Evolutionary conservation across 2,329 filamentous ascomycete genomes (phyloP).

Genomic region (Fusarium sp.): DNA sequence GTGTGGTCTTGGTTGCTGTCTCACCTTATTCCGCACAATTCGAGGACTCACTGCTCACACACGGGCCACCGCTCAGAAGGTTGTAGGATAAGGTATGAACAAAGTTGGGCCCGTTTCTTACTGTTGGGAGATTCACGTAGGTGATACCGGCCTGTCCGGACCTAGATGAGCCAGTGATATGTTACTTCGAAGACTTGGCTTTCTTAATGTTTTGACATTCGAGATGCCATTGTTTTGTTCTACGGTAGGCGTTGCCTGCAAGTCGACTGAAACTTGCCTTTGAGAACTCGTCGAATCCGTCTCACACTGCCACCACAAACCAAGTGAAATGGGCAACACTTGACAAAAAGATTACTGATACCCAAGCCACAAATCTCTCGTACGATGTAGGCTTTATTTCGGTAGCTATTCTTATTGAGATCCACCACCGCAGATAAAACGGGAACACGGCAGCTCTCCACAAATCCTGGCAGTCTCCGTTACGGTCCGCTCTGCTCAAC

Average conservation of each 20-base stretch:
- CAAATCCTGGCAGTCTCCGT: constrained; percentile 5
- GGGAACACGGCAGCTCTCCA: constrained; percentile 36
- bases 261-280: neutral
- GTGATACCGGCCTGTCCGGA: neutral
- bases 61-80: neutral
- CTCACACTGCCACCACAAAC: neutral
- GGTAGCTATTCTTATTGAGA: constrained; percentile 1
- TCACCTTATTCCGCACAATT: constrained; percentile 7
- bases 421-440: constrained; percentile 37
- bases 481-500: constrained; percentile 4
- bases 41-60: neutral
- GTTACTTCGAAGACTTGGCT: neutral
- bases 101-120: constrained; percentile 27
- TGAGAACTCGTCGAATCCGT: neutral
- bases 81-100: constrained; percentile 13
- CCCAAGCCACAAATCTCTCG: neutral
- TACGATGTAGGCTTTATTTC: neutral
- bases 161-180: neutral
- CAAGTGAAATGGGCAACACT: neutral
- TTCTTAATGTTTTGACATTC: neutral
- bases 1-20: neutral
- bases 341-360: neutral
- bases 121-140: constrained; percentile 6
- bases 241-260: neutral
- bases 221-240: neutral